Evolutionary conservation across 352 stramenopile genomes (phyloP), one percentile per base, ranked within the genome.

Genomic region (Pythium monospermum): DNA sequence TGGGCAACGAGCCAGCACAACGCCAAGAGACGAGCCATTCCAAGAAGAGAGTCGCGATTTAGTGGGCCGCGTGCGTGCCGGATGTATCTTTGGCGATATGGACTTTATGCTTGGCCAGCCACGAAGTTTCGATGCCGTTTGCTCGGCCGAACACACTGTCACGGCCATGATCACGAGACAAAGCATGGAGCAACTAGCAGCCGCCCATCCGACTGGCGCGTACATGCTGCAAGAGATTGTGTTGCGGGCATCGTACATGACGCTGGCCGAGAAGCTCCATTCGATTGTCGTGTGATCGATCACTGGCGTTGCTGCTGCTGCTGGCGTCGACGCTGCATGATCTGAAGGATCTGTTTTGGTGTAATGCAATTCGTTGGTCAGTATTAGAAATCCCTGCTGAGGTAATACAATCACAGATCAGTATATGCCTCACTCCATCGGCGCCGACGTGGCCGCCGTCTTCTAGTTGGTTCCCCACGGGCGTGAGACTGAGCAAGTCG

Each of bases 1-100:
- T n/a, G n/a, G n/a, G n/a, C n/a, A n/a, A n/a, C n/a, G n/a, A n/a
- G n/a, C n/a, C n/a, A n/a, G n/a, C n/a, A n/a, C n/a, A n/a, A n/a
- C n/a, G n/a, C n/a, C n/a, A n/a, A n/a, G n/a, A n/a, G n/a, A 21
- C 23, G 50, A 61, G 40, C 43, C 51, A 3, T 59, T 38, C 23
- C 33, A 61, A 50, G 53, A 55, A 4, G 49, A 43, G n/a, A 43
- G 43, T 23, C 71, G 58, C 27, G 71, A 79, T 18, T 43, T 85
- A 1, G 66, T 86, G 6, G 64, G 75, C 1, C 73, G 68, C n/a
- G 71, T 83, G 0, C 64, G 69, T 13, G 61, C 73, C 23, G 73
- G 73, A 6, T 82, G 71, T 32, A 76, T 87, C 37, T 83, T 85
- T 40, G 76, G 76, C 13, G 76, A 87, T 35, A 73, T 87, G 69